Percentiles rank a stretch among this genome's conserved stretches.
Evolutionary conservation across 305 asterid genomes (phyloP).

Genomic region (Salvia sclarea): DNA sequence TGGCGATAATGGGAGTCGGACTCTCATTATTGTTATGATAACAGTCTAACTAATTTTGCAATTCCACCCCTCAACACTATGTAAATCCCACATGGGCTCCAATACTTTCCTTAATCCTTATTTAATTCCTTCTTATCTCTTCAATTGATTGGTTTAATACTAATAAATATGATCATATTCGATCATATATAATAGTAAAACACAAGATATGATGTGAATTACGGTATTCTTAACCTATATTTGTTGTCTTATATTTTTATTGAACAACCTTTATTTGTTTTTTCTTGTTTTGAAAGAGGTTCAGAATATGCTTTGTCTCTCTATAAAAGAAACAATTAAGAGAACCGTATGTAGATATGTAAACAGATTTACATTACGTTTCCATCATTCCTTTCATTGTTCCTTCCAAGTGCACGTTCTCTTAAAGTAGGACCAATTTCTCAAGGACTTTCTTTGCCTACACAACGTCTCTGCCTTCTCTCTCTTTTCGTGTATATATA

Average conservation of each 20-base stretch:
- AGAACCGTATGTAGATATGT: neutral
- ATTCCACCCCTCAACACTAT: neutral
- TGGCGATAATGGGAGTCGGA: slow-evolving; percentile 18
- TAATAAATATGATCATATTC: too few species aligned
- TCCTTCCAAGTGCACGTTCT: neutral
- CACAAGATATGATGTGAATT: neutral
- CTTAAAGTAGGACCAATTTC: neutral
- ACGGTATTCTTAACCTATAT: too few species aligned
- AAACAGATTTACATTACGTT: slow-evolving; percentile 19
- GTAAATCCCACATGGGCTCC: slow-evolving; percentile 13
- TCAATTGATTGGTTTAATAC: neutral
- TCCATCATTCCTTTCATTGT: slow-evolving; percentile 5
- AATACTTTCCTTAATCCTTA: neutral
- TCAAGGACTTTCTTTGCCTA: too few species aligned
- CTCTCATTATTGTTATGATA: neutral
- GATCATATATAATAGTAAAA: neutral
- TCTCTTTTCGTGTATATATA: neutral
- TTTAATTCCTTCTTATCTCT: slow-evolving; percentile 4
- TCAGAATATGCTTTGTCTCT: slow-evolving; percentile 16
- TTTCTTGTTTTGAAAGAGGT: neutral
- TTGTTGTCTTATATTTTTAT: too few species aligned
- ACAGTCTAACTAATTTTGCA: slow-evolving; percentile 17
- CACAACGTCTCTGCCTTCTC: neutral
- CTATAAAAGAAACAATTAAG: neutral
- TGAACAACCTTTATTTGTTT: neutral